Percentiles rank a stretch among this genome's conserved stretches.
These are phyloP conservation scores for Tulasnella calospora DNA, from an alignment of 768 basidiomycete species.

Conservation along the genomic window DNA sequence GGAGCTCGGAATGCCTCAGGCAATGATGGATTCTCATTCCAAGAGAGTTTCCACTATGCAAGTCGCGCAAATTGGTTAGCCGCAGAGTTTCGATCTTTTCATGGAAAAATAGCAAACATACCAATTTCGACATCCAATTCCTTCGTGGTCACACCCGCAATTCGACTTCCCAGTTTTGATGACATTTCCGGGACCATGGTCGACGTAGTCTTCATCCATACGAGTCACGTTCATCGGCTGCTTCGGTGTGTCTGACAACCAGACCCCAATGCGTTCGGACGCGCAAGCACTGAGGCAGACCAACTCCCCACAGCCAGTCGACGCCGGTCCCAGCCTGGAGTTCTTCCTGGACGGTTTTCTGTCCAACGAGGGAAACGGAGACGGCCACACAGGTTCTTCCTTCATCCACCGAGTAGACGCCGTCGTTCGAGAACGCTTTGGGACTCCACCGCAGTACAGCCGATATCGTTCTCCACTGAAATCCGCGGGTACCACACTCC, in stretches of 20 bases:
- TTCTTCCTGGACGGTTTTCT: not conserved
- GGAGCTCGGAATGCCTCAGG: not conserved
- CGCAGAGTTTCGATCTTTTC: not conserved
- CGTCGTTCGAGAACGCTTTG: not conserved
- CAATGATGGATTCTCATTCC: not conserved
- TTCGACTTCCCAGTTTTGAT: not conserved
- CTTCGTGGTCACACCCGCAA: not conserved
- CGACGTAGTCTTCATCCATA: not conserved
- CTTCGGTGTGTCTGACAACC: not conserved
- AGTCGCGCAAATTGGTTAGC: not conserved
- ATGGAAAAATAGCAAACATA: not conserved
- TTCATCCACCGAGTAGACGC: not conserved
- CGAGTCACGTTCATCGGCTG: not conserved
- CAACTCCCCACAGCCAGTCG: not conserved
- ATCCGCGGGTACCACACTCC: not conserved
- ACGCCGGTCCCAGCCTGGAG: not conserved
- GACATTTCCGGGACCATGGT: not conserved
- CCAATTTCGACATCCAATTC: not conserved
- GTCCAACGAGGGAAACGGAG: not conserved
- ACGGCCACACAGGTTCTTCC: not conserved
- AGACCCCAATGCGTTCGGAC: not conserved
- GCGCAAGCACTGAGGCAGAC: conserved; percentile 1
- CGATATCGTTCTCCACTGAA: not conserved
- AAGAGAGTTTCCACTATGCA: not conserved
- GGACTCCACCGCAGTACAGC: not conserved